A percentile compares a stretch with the other conserved stretches of the same genome.
phyloP scores from a whole-genome alignment of 495 filamentous ascomycete genomes.

The Glarea lozoyensis region DNA sequence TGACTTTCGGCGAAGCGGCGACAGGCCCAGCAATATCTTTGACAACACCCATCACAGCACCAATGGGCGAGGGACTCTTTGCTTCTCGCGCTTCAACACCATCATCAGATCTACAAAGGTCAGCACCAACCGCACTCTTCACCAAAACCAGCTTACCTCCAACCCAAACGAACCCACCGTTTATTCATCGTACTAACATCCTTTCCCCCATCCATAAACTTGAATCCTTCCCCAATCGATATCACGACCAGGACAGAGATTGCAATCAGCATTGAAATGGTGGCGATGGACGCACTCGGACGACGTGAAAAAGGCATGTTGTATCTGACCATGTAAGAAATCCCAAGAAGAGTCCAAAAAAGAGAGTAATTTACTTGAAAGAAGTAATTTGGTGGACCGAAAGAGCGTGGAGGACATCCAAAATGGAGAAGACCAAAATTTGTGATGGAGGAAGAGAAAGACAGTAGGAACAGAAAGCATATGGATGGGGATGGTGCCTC shows the following conservation, averaged over 20 bases:
- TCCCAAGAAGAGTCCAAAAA: background rate
- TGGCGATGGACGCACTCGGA: background rate
- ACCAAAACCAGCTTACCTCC: slow-evolving; percentile 7
- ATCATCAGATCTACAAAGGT: background rate
- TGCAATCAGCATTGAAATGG: slow-evolving; percentile 6
- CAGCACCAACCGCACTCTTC: background rate
- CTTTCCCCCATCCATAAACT: background rate
- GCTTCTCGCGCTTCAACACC: background rate
- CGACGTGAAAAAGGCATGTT: slow-evolving; percentile 12
- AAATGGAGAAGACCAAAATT: slow-evolving; percentile 5
- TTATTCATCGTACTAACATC: slow-evolving; percentile 6
- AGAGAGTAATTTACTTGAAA: no score
- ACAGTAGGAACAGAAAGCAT: no score
- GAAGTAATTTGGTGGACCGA: background rate
- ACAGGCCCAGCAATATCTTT: no score
- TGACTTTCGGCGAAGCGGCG: no score
- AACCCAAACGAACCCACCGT: slow-evolving; percentile 7
- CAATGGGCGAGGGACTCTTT: background rate
- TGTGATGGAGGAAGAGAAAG: no score
- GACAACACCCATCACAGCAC: no score
- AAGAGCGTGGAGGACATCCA: slow-evolving; percentile 1
- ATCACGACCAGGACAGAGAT: slow-evolving; percentile 6
- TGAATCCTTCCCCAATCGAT: slow-evolving; percentile 10
- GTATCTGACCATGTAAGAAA: background rate
- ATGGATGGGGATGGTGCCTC: no score